These are phyloP conservation scores for Jasminum sambac DNA, from an alignment of 257 asterid species.

Conservation along the genomic window DNA sequence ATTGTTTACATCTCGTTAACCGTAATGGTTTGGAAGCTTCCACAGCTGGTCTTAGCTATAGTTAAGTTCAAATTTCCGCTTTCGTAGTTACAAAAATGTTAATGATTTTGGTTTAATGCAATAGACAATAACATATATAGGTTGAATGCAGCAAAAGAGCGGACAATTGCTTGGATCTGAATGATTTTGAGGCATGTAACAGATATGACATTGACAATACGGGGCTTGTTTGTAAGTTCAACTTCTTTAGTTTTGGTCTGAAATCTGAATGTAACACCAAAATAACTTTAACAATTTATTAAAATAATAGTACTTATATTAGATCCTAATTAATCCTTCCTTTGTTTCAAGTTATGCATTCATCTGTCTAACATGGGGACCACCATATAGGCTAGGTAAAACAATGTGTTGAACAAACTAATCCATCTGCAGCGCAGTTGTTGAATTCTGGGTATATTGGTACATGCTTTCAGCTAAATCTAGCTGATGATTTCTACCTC, in stretches of 20 bases:
- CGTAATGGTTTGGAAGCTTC: background rate
- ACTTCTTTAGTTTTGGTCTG: background rate
- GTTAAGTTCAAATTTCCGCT: slow-evolving; percentile 6
- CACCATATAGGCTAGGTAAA: background rate
- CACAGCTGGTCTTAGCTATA: slow-evolving; percentile 11
- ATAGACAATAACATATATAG: slow-evolving; percentile 23
- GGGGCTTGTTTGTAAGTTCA: slow-evolving; percentile 74
- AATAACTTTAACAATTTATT: background rate
- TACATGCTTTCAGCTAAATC: background rate
- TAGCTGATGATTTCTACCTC: background rate
- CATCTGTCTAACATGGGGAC: background rate
- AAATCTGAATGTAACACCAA: background rate
- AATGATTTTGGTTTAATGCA: background rate
- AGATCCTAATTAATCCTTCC: background rate
- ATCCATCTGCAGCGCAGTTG: background rate
- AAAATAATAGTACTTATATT: background rate
- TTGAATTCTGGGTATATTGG: background rate
- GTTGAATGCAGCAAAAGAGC: slow-evolving; percentile 74
- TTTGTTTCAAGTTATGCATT: background rate
- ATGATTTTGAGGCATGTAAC: slow-evolving; percentile 74
- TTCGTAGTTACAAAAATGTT: background rate
- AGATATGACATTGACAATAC: slow-evolving; percentile 76
- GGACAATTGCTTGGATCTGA: slow-evolving; percentile 64
- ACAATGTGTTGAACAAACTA: background rate
- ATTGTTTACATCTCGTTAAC: slow-evolving; percentile 6